Percentiles rank a stretch among this genome's conserved stretches.
Evolutionary conservation across 768 basidiomycete species (phyloP).

Genomic region (Neoboletus magnificus): DNA sequence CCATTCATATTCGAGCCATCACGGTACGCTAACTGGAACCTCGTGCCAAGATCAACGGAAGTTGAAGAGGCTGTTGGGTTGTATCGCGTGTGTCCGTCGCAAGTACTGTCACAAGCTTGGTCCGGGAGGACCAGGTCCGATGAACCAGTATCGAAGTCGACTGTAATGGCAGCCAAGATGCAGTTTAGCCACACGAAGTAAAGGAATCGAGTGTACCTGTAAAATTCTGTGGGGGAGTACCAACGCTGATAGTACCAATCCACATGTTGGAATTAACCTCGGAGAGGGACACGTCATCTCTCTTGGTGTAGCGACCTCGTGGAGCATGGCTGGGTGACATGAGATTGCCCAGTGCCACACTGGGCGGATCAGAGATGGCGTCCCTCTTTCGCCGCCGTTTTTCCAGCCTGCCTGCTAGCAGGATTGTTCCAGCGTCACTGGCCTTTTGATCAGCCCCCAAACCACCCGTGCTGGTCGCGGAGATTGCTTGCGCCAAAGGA

Average conservation of each 20-base stretch:
- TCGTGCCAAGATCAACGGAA: constrained; percentile 21
- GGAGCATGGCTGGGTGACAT: neutral
- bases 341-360: neutral
- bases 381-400: constrained; percentile 8
- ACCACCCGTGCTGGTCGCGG: neutral
- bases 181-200: neutral
- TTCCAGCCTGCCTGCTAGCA: neutral
- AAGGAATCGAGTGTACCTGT: constrained; percentile 31
- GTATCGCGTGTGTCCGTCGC: constrained; percentile 33
- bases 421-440: neutral
- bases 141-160: constrained; percentile 54
- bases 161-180: constrained; percentile 20
- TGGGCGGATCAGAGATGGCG: neutral
- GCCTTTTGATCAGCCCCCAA: neutral
- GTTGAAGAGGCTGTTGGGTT: constrained; percentile 30
- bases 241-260: constrained; percentile 45
- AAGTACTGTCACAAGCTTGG: constrained; percentile 26
- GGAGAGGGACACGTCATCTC: constrained; percentile 33
- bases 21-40: constrained; percentile 35
- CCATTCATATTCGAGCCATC: constrained; percentile 40
- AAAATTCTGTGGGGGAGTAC: constrained; percentile 44
- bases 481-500: constrained; percentile 23
- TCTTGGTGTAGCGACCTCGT: constrained; percentile 19
- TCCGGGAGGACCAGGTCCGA: constrained; percentile 46
- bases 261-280: constrained; percentile 41